Evolutionary conservation across 768 basidiomycete genomes (phyloP).

Genomic region (Bullera alba): DNA sequence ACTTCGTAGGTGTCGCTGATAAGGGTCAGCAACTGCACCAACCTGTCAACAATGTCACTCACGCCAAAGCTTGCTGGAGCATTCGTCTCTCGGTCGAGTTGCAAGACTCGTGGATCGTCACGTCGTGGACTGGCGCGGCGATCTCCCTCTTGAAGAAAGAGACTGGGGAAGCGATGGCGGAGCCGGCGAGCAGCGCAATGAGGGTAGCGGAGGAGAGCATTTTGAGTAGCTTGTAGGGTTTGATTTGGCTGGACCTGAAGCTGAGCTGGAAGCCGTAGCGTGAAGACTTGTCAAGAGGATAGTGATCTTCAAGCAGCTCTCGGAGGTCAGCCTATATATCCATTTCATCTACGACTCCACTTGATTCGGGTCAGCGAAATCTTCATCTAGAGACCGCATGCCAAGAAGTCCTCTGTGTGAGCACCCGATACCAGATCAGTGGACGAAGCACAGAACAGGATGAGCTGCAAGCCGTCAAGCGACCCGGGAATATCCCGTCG

Average conservation of each 20-base stretch:
- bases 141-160: constrained; percentile 20
- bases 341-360: too few relatives aligned
- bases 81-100: constrained; percentile 34
- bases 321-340: too few relatives aligned
- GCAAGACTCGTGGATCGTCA: constrained; percentile 33
- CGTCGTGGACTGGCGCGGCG: constrained; percentile 15
- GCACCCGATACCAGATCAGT: too few relatives aligned
- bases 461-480: too few relatives aligned
- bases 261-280: too few relatives aligned
- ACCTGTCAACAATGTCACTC: constrained; percentile 2
- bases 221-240: constrained; percentile 1
- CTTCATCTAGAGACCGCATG: constrained; percentile 3
- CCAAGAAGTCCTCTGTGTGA: constrained; percentile 11
- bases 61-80: constrained; percentile 29
- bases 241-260: not conserved
- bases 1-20: constrained; percentile 31
- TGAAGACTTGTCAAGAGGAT: too few relatives aligned
- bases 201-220: constrained; percentile 21
- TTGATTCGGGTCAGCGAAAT: not conserved
- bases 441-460: too few relatives aligned
- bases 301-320: too few relatives aligned
- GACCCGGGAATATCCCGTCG: too few relatives aligned
- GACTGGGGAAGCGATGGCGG: constrained; percentile 15
- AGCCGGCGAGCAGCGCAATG: constrained; percentile 15
- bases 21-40: not conserved